Evolutionary conservation across 2,329 filamentous ascomycete genomes (phyloP).

Genomic region (Aspergillus chevalieri): DNA sequence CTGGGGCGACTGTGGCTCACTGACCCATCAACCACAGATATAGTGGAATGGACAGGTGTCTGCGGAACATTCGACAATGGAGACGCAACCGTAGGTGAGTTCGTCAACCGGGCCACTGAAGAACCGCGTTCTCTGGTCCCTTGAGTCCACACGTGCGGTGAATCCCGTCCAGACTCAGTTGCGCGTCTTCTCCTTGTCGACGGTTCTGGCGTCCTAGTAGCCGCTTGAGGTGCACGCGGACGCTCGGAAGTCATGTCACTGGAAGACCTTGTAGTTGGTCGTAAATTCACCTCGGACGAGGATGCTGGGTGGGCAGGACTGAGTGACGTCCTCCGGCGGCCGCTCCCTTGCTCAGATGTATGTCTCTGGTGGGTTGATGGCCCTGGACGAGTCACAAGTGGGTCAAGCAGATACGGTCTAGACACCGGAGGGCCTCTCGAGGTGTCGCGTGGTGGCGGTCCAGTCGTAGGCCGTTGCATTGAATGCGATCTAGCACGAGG

Average conservation of each 20-base stretch:
- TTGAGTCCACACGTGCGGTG: constrained; percentile 18
- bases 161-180: constrained; percentile 26
- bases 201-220: constrained; percentile 19
- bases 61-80: constrained; percentile 6
- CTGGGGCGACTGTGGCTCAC: constrained; percentile 21
- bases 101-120: constrained; percentile 16
- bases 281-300: constrained; percentile 27
- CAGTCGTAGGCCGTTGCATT: constrained; percentile 16
- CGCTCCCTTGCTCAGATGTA: constrained; percentile 29
- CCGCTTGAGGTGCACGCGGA: constrained; percentile 19
- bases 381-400: constrained; percentile 17
- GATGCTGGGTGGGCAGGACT: constrained; percentile 26
- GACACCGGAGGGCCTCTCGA: constrained; percentile 23
- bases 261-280: constrained; percentile 28
- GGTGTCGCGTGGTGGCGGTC: constrained; percentile 11
- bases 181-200: constrained; percentile 24
- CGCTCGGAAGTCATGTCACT: constrained; percentile 33
- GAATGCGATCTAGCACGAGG: constrained; percentile 27
- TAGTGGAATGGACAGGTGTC: not conserved
- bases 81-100: constrained; percentile 17
- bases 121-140: constrained; percentile 18
- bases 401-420: constrained; percentile 29
- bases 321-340: constrained; percentile 29
- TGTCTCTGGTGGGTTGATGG: constrained; percentile 26
- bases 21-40: constrained; percentile 1